phyloP scores from a whole-genome alignment of 2,329 filamentous ascomycete species.

The Penicillium sumatraense region DNA sequence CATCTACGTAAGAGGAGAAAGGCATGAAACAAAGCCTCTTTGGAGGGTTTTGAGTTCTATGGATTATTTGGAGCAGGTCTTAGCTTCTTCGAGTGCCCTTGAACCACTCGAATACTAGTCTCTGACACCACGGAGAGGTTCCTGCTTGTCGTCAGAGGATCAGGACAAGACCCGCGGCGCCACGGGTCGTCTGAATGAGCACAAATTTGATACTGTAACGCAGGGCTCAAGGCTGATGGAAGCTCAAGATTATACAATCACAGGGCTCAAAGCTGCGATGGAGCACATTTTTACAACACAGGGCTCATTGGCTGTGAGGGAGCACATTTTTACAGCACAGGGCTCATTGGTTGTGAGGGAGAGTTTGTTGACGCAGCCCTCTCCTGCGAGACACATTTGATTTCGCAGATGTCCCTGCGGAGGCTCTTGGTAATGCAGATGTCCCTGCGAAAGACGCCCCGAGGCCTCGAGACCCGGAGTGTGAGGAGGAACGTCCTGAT shows the following conservation, averaged over 20 bases:
- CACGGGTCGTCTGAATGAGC: too few relatives aligned
- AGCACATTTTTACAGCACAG: neutral
- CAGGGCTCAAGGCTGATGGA: neutral
- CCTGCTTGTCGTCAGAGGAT: too few relatives aligned
- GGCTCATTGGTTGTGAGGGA: neutral
- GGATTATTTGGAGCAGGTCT: neutral
- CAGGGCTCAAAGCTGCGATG: neutral
- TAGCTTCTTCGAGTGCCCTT: too few relatives aligned
- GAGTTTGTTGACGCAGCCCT: neutral
- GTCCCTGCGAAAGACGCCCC: neutral
- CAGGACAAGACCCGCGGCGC: too few relatives aligned
- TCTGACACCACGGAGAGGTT: too few relatives aligned
- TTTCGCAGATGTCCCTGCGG: too few relatives aligned
- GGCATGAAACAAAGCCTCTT: neutral
- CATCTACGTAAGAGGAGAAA: neutral
- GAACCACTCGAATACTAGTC: too few relatives aligned
- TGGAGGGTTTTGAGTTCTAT: neutral
- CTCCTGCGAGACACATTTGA: too few relatives aligned
- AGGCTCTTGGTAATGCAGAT: neutral
- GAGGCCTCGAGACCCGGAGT: neutral
- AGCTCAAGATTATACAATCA: neutral
- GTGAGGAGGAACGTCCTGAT: neutral
- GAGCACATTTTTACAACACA: neutral
- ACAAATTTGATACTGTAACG: too few relatives aligned
- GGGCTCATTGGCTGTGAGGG: neutral